phyloP scores from a whole-genome alignment of 2,329 filamentous ascomycete genomes.

The Beauveria australis region DNA sequence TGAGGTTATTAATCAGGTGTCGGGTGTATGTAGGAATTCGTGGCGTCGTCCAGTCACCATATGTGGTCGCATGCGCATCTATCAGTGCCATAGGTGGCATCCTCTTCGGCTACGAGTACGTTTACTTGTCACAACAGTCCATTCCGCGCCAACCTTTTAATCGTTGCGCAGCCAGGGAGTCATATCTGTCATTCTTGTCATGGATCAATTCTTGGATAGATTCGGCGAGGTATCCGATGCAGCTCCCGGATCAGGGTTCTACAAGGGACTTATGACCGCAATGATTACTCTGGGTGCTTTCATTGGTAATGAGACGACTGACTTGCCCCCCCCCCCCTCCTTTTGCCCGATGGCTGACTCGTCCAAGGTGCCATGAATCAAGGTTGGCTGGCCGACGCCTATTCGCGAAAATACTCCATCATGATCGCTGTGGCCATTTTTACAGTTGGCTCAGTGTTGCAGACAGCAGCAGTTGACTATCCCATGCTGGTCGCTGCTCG shows the following conservation, averaged over 20 bases:
- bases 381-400: background rate
- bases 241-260: constrained; percentile 16
- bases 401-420: background rate
- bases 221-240: constrained; percentile 25
- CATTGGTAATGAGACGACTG: background rate
- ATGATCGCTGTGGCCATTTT: constrained; percentile 8
- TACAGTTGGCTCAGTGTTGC: constrained; percentile 34
- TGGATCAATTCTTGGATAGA: constrained; percentile 25
- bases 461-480: constrained; percentile 31
- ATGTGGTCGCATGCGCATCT: background rate
- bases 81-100: background rate
- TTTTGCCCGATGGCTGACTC: background rate
- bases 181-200: constrained; percentile 29
- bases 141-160: background rate
- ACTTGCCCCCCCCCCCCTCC: too few species aligned
- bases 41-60: background rate
- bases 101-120: background rate
- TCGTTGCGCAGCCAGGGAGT: constrained; percentile 27
- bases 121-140: background rate
- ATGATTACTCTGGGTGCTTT: background rate
- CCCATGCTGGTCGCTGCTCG: constrained; percentile 34
- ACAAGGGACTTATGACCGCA: background rate
- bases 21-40: background rate
- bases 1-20: background rate
- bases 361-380: background rate